A percentile compares a stretch with the other conserved stretches of the same genome.
Conservation (phyloP, 2,329 filamentous ascomycete genomes). For the Gliomastix tumulicola region DNA sequence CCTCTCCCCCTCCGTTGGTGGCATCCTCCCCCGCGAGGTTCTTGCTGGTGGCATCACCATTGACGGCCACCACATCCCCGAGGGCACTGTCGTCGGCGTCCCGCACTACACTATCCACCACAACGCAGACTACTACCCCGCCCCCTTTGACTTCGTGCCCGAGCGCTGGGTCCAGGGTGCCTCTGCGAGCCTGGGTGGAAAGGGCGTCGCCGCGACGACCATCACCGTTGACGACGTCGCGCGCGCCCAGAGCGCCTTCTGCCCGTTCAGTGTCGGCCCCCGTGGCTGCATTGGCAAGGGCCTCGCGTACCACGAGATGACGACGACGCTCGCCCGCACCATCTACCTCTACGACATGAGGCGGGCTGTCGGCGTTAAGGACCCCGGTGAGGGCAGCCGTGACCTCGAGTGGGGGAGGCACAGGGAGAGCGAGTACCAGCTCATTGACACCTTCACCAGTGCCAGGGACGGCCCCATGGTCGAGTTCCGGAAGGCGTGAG, state of each 20-base stretch:
- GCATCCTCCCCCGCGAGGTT: slow-evolving; percentile 51
- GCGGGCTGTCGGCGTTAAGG: slow-evolving; percentile 36
- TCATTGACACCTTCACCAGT: slow-evolving; percentile 67
- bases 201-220: slow-evolving; percentile 19
- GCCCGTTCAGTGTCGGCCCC: slow-evolving; percentile 65
- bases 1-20: slow-evolving; percentile 53
- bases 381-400: slow-evolving; percentile 43
- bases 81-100: slow-evolving; percentile 55
- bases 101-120: slow-evolving; percentile 65
- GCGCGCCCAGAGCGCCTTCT: slow-evolving; percentile 61
- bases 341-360: slow-evolving; percentile 56
- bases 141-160: slow-evolving; percentile 51
- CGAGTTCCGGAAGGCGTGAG: slow-evolving; percentile 46
- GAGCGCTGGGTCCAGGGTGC: slow-evolving; percentile 58
- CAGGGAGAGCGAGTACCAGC: slow-evolving; percentile 55
- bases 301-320: slow-evolving; percentile 62
- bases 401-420: slow-evolving; percentile 48
- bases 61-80: slow-evolving; percentile 46
- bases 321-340: slow-evolving; percentile 52
- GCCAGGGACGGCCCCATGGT: slow-evolving; percentile 65
- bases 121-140: slow-evolving; percentile 54
- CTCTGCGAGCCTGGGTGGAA: slow-evolving; percentile 23
- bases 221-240: slow-evolving; percentile 44
- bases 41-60: slow-evolving; percentile 46
- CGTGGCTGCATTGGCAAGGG: slow-evolving; percentile 68